Conservation (phyloP, 192 early-diverging fungal species). For the Kickxella alabastrina region DNA sequence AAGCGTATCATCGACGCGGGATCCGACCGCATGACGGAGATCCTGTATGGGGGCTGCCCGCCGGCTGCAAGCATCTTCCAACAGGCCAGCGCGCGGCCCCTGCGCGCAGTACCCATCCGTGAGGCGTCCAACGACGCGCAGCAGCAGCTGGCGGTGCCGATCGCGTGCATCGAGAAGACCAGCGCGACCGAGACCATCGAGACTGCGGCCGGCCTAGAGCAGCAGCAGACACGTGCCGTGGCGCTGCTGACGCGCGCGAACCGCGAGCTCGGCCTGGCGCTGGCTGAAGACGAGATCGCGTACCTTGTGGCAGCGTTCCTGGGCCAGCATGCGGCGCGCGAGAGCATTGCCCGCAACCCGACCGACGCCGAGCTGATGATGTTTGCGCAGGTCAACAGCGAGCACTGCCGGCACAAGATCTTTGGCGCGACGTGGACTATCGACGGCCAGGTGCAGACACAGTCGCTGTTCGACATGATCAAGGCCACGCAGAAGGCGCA, state of each 20-base stretch:
- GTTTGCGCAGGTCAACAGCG: slow-evolving; percentile 99
- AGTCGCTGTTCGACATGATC: slow-evolving; percentile 96
- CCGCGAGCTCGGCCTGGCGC: slow-evolving; percentile 85
- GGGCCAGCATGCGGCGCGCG: slow-evolving; percentile 41
- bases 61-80: slow-evolving; percentile 64
- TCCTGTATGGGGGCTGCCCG: slow-evolving; percentile 64
- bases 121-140: background rate
- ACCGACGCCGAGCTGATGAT: slow-evolving; percentile 99
- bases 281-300: slow-evolving; percentile 95
- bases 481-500: slow-evolving; percentile 82
- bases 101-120: slow-evolving; percentile 60
- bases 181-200: background rate
- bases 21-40: slow-evolving; percentile 97
- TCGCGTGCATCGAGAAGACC: slow-evolving; percentile 20
- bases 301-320: slow-evolving; percentile 86
- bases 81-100: slow-evolving; percentile 56
- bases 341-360: slow-evolving; percentile 71
- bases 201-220: background rate
- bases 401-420: slow-evolving; percentile 99
- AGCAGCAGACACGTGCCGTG: slow-evolving; percentile 39
- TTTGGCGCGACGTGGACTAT: slow-evolving; percentile 98
- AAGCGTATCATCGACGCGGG: slow-evolving; percentile 49
- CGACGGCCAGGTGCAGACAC: slow-evolving; percentile 71
- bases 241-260: slow-evolving; percentile 76
- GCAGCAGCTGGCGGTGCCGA: slow-evolving; percentile 15